Evolutionary conservation across 805 yeast species (phyloP).

Genomic region (Ogataea degrootiae): DNA sequence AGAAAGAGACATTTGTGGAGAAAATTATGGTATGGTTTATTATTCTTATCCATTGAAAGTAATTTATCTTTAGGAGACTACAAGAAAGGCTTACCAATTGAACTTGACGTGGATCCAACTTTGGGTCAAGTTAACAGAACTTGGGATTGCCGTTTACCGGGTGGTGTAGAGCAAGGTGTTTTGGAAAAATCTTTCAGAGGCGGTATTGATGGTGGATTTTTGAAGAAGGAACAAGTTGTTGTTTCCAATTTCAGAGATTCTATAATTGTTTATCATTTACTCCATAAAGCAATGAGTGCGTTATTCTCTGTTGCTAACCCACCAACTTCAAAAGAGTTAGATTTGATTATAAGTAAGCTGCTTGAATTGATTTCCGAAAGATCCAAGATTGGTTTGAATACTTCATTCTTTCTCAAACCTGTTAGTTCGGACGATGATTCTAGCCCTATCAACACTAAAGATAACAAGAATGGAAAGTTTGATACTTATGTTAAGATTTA

Average conservation of each 20-base stretch:
- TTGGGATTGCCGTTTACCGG: slow-evolving; percentile 36
- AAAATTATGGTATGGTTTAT: slow-evolving; percentile 34
- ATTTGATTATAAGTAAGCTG: slow-evolving; percentile 24
- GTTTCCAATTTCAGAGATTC: slow-evolving; percentile 45
- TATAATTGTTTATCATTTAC: slow-evolving; percentile 39
- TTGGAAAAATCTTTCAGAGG: slow-evolving; percentile 31
- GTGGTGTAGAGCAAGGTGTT: slow-evolving; percentile 33
- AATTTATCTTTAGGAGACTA: slow-evolving; percentile 35
- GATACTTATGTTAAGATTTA: slow-evolving; percentile 25
- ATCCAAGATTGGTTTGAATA: slow-evolving; percentile 24
- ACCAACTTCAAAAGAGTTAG: slow-evolving; percentile 32
- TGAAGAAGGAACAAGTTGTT: slow-evolving; percentile 39
- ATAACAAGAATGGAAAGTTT: slow-evolving; percentile 12
- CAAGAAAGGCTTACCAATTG: slow-evolving; percentile 33
- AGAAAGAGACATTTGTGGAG: slow-evolving; percentile 37
- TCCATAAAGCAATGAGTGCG: slow-evolving; percentile 36
- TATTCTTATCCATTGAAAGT: slow-evolving; percentile 30
- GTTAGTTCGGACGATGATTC: slow-evolving; percentile 1
- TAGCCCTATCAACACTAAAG: slow-evolving; percentile 11
- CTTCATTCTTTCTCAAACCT: slow-evolving; percentile 19
- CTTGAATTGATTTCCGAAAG: slow-evolving; percentile 27
- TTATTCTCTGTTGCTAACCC: slow-evolving; percentile 30
- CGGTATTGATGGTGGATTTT: slow-evolving; percentile 7
- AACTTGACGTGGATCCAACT: slow-evolving; percentile 33
- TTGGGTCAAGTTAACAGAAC: slow-evolving; percentile 28